A percentile compares a stretch with the other conserved stretches of the same genome.
phyloP scores from a whole-genome alignment of 2,329 filamentous ascomycete genomes.

The Colletotrichum kahawae region DNA sequence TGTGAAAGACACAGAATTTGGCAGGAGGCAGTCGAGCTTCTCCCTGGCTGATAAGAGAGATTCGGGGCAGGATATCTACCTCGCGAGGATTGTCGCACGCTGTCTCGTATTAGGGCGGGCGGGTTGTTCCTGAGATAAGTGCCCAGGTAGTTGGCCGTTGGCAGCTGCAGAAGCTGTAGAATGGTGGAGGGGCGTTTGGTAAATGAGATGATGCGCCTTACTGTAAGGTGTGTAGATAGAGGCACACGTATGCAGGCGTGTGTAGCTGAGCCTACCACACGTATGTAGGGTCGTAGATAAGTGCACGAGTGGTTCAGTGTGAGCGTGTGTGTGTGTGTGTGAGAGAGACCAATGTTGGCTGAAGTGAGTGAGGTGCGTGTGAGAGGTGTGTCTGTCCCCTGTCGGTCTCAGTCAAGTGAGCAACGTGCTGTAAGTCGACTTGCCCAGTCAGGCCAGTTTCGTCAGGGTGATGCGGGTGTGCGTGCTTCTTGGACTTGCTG shows the following conservation, averaged over 20 bases:
- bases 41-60: constrained; percentile 12
- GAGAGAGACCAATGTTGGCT: neutral
- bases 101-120: neutral
- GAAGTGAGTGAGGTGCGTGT: neutral
- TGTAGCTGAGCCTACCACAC: neutral
- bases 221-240: constrained; percentile 8
- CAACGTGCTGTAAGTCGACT: constrained; percentile 13
- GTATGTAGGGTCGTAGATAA: neutral
- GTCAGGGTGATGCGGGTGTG: constrained; percentile 16
- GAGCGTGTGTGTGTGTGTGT: neutral
- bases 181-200: constrained; percentile 6
- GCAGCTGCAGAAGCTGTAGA: constrained; percentile 17
- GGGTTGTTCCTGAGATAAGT: constrained; percentile 17
- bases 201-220: neutral
- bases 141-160: constrained; percentile 4
- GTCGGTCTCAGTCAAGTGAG: constrained; percentile 18
- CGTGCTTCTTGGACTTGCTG: constrained; percentile 11
- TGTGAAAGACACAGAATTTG: neutral
- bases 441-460: constrained; percentile 14
- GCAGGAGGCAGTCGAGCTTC: neutral
- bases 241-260: neutral
- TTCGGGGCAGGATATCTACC: neutral
- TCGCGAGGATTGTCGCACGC: constrained; percentile 6
- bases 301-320: neutral
- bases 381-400: neutral